Evolutionary conservation across 2,329 filamentous ascomycete species (phyloP), one percentile per base, ranked within the genome.

Genomic region (Fusarium temperatum): DNA sequence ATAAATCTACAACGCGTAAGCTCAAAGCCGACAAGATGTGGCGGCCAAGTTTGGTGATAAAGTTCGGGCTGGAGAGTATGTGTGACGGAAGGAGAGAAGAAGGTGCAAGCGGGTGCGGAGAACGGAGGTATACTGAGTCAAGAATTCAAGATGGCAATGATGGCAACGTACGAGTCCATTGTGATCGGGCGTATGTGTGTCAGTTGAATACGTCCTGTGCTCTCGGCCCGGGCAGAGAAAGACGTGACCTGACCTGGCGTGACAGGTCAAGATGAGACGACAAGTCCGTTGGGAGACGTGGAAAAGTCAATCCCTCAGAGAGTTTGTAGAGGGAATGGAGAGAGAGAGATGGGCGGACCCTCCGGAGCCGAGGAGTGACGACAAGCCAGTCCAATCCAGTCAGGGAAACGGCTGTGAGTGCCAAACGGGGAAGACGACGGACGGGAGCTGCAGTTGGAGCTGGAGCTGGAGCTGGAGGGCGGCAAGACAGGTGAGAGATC

Each of bases 1-100:
- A 89, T 85, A 80, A 90, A 87, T 81, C 87, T 90, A 70, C 35
- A 58, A 42, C 56, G 77, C 72, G 71, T 78, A 51, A 72, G 70
- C 58, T 47, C 66, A 30, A 47, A 66, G 54, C 39, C 56, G 50
- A 48, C 24, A 64, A 58, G n/a, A 47, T 63, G 26, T 60, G 60
- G 45, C 58, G 59, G 44, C 41, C 60, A 62, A 66, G 41, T 53
- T 64, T 73, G 39, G 63, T 8, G 58, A 76, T 63, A 70, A 70
- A 68, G 63, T 64, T 75, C 48, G 54, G 32, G 56, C 50, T 62
- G 41, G 45, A 36, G 18, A 47, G 26, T 62, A 56, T 38, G 58
- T 62, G 51, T 69, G 57, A 50, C 54, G 56, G 60, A 56, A 58
- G 22, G 47, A 61, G 42, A 58, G 48, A 58, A 50, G 53, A 53